A percentile compares a stretch with the other conserved stretches of the same genome.
phyloP scores from a whole-genome alignment of 768 basidiomycete genomes.

The Naganishia friedmannii region DNA sequence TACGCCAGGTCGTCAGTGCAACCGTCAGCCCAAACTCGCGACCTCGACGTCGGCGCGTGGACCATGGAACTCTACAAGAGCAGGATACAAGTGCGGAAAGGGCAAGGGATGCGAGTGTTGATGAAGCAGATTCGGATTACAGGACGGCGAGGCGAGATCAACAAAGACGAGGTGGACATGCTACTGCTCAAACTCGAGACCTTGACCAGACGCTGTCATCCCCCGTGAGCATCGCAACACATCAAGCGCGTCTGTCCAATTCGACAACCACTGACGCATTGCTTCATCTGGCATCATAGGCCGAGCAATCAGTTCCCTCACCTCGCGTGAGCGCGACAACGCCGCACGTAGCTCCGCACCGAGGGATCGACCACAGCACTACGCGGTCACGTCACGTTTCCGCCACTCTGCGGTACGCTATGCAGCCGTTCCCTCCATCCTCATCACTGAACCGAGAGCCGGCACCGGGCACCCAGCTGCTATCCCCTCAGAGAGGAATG shows the following conservation, averaged over 20 bases:
- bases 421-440: neutral
- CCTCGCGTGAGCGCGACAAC: neutral
- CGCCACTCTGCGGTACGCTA: neutral
- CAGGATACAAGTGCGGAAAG: neutral
- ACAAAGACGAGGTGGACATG: neutral
- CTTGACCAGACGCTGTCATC: neutral
- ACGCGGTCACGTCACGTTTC: neutral
- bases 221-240: neutral
- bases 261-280: neutral
- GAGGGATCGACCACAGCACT: neutral
- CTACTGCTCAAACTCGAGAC: neutral
- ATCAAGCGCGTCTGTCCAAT: neutral
- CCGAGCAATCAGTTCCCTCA: neutral
- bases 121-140: neutral
- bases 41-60: neutral
- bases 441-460: neutral
- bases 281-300: neutral
- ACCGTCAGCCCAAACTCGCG: conserved; percentile 15
- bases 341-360: neutral
- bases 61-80: neutral
- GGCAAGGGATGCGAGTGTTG: neutral
- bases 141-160: neutral
- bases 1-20: conserved; percentile 3
- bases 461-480: neutral
- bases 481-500: neutral